Percentiles rank a stretch among this genome's conserved stretches.
These are phyloP conservation scores for Bocquillonia castaneifolia DNA, from an alignment of 441 rosid species.

Conservation along the genomic window DNA sequence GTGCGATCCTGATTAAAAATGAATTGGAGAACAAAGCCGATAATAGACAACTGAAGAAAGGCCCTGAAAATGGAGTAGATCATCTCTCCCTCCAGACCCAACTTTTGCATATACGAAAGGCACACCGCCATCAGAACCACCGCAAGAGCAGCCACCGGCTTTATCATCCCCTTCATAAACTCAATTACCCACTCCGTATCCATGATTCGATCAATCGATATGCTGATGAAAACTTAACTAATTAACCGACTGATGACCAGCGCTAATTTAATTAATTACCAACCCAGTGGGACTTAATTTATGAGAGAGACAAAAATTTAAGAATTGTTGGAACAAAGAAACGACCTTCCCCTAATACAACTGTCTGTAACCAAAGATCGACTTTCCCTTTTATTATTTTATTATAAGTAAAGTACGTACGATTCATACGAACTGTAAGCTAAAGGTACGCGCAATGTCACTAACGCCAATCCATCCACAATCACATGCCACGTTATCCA, in stretches of 20 bases:
- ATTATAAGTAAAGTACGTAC: no score
- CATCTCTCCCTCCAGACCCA: constrained; percentile 74
- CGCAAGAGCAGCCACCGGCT: constrained; percentile 66
- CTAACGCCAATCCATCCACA: no score
- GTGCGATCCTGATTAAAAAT: constrained; percentile 48
- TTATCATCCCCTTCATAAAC: constrained; percentile 60
- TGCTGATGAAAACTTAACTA: not conserved
- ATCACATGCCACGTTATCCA: no score
- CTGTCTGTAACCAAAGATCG: no score
- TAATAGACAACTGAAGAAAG: constrained; percentile 74
- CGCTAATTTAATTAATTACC: not conserved
- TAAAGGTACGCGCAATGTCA: no score
- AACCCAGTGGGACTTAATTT: not conserved
- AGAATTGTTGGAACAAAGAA: constrained; percentile 4
- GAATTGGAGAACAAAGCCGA: constrained; percentile 86
- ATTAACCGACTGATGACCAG: not conserved
- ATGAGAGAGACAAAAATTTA: not conserved
- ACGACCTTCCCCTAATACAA: constrained; percentile 32
- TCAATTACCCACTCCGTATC: constrained; percentile 51
- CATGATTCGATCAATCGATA: not conserved
- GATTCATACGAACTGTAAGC: no score
- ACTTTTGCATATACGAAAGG: constrained; percentile 50
- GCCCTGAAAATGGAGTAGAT: constrained; percentile 58
- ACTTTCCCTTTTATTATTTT: no score
- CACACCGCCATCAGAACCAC: constrained; percentile 67